Percentiles rank a stretch among this genome's conserved stretches.
Evolutionary conservation across 2,329 filamentous ascomycete genomes (phyloP).

Genomic region (Orbilia blumenaviensis): DNA sequence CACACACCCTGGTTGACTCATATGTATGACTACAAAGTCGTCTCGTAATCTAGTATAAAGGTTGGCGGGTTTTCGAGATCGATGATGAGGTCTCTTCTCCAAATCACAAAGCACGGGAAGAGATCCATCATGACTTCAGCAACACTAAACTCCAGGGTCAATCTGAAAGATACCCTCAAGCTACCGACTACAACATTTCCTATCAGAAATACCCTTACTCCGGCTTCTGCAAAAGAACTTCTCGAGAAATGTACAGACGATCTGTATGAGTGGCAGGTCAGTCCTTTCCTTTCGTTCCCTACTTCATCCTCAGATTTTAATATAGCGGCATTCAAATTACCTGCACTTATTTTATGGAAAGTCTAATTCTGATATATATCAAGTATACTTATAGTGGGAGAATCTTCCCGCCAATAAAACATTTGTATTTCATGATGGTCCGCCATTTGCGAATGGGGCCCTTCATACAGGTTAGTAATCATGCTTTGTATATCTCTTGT

Average conservation of each 20-base stretch:
- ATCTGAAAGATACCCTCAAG: conserved; percentile 63
- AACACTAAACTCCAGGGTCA: conserved; percentile 36
- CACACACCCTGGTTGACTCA: conserved; percentile 33
- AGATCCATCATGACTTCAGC: conserved; percentile 52
- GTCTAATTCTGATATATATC: conserved; percentile 39
- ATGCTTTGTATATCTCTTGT: background rate
- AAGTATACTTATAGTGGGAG: conserved; percentile 57
- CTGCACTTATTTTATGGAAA: too few relatives aligned
- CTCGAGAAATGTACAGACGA: conserved; percentile 83
- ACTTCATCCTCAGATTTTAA: background rate
- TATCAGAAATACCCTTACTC: conserved; percentile 53
- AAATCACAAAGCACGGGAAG: conserved; percentile 28
- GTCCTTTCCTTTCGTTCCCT: background rate
- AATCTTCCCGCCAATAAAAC: conserved; percentile 67
- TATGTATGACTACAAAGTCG: conserved; percentile 34
- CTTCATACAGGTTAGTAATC: conserved; percentile 72
- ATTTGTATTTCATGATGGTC: conserved; percentile 92
- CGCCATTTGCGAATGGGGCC: conserved; percentile 92
- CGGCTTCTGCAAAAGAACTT: conserved; percentile 65
- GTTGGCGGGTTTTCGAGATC: conserved; percentile 19
- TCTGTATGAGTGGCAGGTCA: conserved; percentile 85
- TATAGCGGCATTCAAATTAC: too few relatives aligned
- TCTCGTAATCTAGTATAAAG: conserved; percentile 3
- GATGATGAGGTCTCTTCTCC: conserved; percentile 44
- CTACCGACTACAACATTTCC: conserved; percentile 79